Conservation (phyloP, 768 basidiomycete genomes). For the Leccinum longicurvipes region DNA sequence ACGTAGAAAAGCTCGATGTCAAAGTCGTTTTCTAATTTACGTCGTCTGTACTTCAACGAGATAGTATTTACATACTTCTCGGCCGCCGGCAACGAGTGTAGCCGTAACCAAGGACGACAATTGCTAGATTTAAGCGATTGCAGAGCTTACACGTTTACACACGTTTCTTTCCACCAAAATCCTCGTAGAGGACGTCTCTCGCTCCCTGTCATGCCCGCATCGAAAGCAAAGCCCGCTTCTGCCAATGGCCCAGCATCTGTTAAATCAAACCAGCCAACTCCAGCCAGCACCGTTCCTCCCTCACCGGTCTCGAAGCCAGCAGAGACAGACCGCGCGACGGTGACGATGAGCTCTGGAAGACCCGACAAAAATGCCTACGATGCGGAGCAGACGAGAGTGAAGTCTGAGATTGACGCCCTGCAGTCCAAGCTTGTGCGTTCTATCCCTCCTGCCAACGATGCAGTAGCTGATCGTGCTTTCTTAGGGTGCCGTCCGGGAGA, state of each 20-base stretch:
- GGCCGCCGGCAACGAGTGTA: background rate
- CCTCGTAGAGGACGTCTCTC: no score
- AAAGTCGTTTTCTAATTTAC: slow-evolving; percentile 56
- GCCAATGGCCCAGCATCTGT: slow-evolving; percentile 44
- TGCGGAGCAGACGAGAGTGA: slow-evolving; percentile 78
- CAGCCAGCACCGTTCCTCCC: slow-evolving; percentile 26
- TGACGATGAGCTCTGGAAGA: slow-evolving; percentile 43
- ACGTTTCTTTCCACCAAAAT: slow-evolving; percentile 16
- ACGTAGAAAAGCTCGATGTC: slow-evolving; percentile 79
- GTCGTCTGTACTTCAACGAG: background rate
- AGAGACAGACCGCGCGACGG: slow-evolving; percentile 18
- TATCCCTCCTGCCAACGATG: background rate
- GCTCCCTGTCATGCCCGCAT: slow-evolving; percentile 32
- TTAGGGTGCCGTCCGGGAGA: slow-evolving; percentile 70
- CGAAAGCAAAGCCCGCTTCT: slow-evolving; percentile 55
- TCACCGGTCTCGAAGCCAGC: slow-evolving; percentile 24
- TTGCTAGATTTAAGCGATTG: no score
- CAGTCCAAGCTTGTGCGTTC: slow-evolving; percentile 78
- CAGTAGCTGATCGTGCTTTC: slow-evolving; percentile 3
- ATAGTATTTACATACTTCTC: background rate
- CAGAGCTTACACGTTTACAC: slow-evolving; percentile 2
- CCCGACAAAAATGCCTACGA: slow-evolving; percentile 89
- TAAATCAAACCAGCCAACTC: slow-evolving; percentile 18
- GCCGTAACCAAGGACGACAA: background rate
- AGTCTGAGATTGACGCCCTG: slow-evolving; percentile 77